phyloP scores from a whole-genome alignment of 2,329 filamentous ascomycete genomes.

The Monosporascus sp. region DNA sequence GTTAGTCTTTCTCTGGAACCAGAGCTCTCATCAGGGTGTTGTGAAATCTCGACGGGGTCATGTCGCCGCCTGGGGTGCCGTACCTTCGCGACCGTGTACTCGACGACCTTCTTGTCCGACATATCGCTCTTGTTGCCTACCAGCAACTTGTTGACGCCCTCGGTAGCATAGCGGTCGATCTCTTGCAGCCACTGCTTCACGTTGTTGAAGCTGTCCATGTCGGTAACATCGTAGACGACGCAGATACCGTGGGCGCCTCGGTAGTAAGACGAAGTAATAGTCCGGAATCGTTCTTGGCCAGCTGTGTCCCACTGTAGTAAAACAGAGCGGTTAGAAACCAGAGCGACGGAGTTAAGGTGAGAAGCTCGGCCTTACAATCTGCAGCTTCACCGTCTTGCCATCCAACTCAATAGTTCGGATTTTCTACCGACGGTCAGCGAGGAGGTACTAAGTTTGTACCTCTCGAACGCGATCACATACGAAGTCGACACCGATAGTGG shows the following conservation, averaged over 20 bases:
- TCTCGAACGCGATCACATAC: slow-evolving; percentile 50
- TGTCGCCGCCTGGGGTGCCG: slow-evolving; percentile 20
- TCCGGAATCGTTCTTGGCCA: slow-evolving; percentile 98
- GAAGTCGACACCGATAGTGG: slow-evolving; percentile 98
- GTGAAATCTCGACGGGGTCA: neutral
- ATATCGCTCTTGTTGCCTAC: slow-evolving; percentile 99
- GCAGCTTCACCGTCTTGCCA: slow-evolving; percentile 98
- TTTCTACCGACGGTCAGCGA: slow-evolving; percentile 61
- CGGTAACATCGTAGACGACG: slow-evolving; percentile 99
- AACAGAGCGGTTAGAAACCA: slow-evolving; percentile 20
- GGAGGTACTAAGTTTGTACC: neutral
- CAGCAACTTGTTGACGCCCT: slow-evolving; percentile 98
- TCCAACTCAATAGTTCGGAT: slow-evolving; percentile 99
- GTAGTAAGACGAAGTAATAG: slow-evolving; percentile 99
- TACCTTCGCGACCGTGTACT: slow-evolving; percentile 99
- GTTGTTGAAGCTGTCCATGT: slow-evolving; percentile 99
- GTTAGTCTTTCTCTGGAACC: neutral
- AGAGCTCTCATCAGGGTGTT: slow-evolving; percentile 1
- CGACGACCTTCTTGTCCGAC: slow-evolving; percentile 99
- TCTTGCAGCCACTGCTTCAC: slow-evolving; percentile 99
- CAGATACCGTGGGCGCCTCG: slow-evolving; percentile 98
- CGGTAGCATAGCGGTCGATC: slow-evolving; percentile 97
- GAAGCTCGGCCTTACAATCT: slow-evolving; percentile 68
- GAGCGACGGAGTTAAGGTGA: neutral
- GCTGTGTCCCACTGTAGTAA: slow-evolving; percentile 87